Evolutionary conservation across 805 yeast genomes (phyloP), one percentile per base, ranked within the genome.

Genomic region (Metschnikowia vanudenii): DNA sequence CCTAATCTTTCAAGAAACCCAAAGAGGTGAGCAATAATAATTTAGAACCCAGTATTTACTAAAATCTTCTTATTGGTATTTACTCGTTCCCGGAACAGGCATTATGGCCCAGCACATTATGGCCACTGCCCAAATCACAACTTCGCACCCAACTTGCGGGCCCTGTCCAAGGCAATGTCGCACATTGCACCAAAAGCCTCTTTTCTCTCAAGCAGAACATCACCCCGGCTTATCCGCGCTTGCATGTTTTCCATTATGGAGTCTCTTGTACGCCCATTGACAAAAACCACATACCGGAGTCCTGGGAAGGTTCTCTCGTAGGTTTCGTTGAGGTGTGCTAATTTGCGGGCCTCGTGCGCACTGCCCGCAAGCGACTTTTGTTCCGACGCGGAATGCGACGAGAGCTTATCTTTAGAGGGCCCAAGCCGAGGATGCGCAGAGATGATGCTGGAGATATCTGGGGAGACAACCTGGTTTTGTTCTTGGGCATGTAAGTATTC

Each of bases 341-440:
- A 73, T 54, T 69, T 69, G 24, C 58, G 59, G 1, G 82, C 75
- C 51, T 82, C 82, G 46, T 76, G 68, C 24, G 71, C 76, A 9
- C 75, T 60, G 4, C 72, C 73, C 0, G 74, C 70, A 32, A 90
- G 71, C 11, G 84, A 79, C 48, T 75, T 77, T 62, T 90, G 97
- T 64, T 90, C 97, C 3, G 67, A 62, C 19, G 74, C 68, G 1
- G 96, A 86, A 58, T 86, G 91, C 3, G 64, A 69, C 7, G 88
- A 84, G 26, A 88, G 70, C 24, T 68, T 73, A 17, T 52, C 58
- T 43, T 62, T 61, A 3, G 81, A 72, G 3, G 86, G 87, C 0
- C 97, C 97, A 14, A 90, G 69, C 46, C 96, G 73, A 14, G 97
- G 97, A 66, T 90, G 97, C 0, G 97, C 96, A 1, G 88, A 83